These are phyloP conservation scores for Cornus controversa DNA, from an alignment of 148 eudicot genomes.

Conservation along the genomic window DNA sequence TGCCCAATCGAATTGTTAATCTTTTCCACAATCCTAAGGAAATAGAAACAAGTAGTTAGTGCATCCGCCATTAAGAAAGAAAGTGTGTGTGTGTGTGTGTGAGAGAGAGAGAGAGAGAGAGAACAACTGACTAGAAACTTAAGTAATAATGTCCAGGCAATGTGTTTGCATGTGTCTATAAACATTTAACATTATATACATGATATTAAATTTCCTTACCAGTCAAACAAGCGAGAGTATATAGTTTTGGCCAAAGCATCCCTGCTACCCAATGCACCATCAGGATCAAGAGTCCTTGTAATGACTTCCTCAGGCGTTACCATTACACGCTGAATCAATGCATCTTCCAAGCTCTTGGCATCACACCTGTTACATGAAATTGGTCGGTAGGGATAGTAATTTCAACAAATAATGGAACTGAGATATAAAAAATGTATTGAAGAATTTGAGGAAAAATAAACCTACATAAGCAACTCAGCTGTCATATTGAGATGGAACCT, in stretches of 20 bases:
- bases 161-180: neutral
- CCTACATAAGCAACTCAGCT: constrained; percentile 83
- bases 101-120: neutral
- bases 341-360: constrained; percentile 87
- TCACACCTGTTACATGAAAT: constrained; percentile 63
- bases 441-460: constrained; percentile 8
- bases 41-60: constrained; percentile 1
- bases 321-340: constrained; percentile 92
- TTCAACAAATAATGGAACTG: neutral
- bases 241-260: constrained; percentile 95
- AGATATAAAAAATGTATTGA: constrained; percentile 1
- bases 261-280: constrained; percentile 74
- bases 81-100: too few relatives aligned
- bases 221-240: constrained; percentile 97
- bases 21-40: constrained; percentile 88
- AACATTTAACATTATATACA: neutral
- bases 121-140: neutral
- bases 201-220: constrained; percentile 35
- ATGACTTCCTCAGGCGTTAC: constrained; percentile 98
- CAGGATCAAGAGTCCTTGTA: constrained; percentile 88
- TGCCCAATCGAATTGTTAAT: constrained; percentile 95
- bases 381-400: constrained; percentile 8
- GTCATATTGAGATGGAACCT: constrained; percentile 78
- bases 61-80: neutral
- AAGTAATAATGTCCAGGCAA: constrained; percentile 4